Percentiles rank a stretch among this genome's conserved stretches.
phyloP scores from a whole-genome alignment of 2,329 filamentous ascomycete genomes.

The Aspergillus intermedius region DNA sequence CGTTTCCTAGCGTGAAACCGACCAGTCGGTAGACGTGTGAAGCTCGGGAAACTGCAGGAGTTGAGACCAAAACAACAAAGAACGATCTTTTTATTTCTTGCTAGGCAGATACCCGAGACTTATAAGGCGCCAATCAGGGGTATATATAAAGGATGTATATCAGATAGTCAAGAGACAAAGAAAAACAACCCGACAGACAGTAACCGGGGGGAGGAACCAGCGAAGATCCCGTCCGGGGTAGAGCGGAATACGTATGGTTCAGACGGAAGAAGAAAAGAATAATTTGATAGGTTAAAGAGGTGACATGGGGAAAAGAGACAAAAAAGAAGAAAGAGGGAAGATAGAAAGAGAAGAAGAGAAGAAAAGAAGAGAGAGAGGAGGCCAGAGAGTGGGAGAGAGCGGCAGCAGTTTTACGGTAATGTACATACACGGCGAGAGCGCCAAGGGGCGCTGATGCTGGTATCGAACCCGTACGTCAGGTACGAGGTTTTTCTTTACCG shows the following conservation, averaged over 20 bases:
- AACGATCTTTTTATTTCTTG: not conserved
- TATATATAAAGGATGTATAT: not conserved
- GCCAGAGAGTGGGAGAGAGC: not conserved
- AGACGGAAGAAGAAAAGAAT: not conserved
- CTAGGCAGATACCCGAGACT: not conserved
- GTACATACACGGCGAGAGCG: not conserved
- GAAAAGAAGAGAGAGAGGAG: conserved; percentile 2
- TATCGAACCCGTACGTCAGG: not conserved
- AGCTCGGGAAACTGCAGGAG: not conserved
- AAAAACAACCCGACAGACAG: not conserved
- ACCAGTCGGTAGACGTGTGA: not conserved
- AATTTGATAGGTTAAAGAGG: not conserved
- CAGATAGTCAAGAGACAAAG: not conserved
- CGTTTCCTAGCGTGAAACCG: not conserved
- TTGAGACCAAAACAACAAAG: not conserved
- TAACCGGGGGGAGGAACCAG: not conserved
- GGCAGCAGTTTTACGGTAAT: conserved; percentile 6
- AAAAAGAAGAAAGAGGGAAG: conserved; percentile 4
- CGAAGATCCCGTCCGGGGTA: conserved; percentile 2
- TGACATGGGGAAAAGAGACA: not conserved
- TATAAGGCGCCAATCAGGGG: not conserved
- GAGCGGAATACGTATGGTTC: not conserved
- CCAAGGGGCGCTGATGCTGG: not conserved
- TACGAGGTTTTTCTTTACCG: not conserved
- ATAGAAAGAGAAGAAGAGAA: conserved; percentile 2